Conservation (phyloP, 768 basidiomycete genomes). For the Lentinula aciculospora region DNA sequence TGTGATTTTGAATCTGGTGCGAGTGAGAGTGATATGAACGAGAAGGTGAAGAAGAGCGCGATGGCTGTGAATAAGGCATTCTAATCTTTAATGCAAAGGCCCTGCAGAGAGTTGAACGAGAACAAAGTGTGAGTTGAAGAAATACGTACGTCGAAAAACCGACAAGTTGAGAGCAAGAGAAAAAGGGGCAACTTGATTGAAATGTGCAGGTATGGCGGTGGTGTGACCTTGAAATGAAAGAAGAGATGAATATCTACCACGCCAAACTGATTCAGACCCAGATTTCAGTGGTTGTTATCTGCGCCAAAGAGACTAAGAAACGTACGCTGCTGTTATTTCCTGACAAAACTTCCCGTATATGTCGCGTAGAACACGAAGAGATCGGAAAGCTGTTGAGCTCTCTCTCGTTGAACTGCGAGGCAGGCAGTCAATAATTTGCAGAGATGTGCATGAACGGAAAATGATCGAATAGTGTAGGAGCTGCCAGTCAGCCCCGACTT, state of each 20-base stretch:
- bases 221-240: not conserved
- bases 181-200: no score
- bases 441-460: not conserved
- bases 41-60: not conserved
- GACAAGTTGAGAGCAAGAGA: no score
- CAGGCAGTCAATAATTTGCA: not conserved
- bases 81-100: no score
- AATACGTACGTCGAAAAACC: no score
- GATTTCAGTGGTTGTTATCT: no score
- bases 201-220: not conserved
- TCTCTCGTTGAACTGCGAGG: not conserved
- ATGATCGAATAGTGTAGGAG: not conserved
- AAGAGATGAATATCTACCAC: not conserved
- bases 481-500: not conserved
- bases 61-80: not conserved
- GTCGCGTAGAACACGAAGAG: no score
- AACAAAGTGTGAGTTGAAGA: no score
- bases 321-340: no score
- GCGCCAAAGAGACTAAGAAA: no score
- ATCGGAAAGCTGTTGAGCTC: not conserved
- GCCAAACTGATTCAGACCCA: no score
- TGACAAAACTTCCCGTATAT: no score
- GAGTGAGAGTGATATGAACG: not conserved
- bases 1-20: not conserved
- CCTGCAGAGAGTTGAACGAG: no score